Percentiles rank a stretch among this genome's conserved stretches.
phyloP scores from a whole-genome alignment of 805 yeast species.

The Candida xiaguanensis region DNA sequence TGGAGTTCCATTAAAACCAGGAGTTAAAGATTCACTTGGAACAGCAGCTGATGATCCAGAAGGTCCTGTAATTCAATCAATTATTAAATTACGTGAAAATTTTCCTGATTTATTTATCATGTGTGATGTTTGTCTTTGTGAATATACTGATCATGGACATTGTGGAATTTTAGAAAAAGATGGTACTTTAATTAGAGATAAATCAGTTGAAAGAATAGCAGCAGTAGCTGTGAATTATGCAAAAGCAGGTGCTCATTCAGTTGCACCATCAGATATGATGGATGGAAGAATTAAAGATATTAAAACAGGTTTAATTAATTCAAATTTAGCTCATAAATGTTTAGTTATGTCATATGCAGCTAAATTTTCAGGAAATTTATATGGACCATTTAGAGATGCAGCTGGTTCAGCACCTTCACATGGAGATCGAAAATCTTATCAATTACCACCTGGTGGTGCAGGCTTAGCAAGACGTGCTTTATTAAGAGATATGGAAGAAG shows the following conservation, averaged over 20 bases:
- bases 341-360: conserved; percentile 93
- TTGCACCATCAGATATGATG: conserved; percentile 97
- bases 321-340: conserved; percentile 79
- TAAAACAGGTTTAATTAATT: conserved; percentile 76
- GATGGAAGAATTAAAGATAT: conserved; percentile 92
- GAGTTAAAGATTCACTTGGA: conserved; percentile 76
- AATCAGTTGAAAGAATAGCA: conserved; percentile 77
- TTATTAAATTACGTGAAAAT: conserved; percentile 54
- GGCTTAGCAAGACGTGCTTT: conserved; percentile 94
- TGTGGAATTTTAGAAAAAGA: conserved; percentile 90
- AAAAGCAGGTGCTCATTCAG: conserved; percentile 90
- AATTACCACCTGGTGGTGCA: conserved; percentile 86
- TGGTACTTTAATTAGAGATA: conserved; percentile 74
- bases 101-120: conserved; percentile 85
- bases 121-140: conserved; percentile 96
- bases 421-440: conserved; percentile 92
- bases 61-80: conserved; percentile 88
- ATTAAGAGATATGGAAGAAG: conserved; percentile 80
- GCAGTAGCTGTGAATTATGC: conserved; percentile 96
- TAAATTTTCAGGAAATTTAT: conserved; percentile 83
- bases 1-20: conserved; percentile 81
- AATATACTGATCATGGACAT: conserved; percentile 96
- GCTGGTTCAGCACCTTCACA: conserved; percentile 86
- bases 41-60: conserved; percentile 93
- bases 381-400: conserved; percentile 98